A percentile compares a stretch with the other conserved stretches of the same genome.
Evolutionary conservation across 108 stramenopile genomes (phyloP).

Genomic region (Conticribra weissflogii): DNA sequence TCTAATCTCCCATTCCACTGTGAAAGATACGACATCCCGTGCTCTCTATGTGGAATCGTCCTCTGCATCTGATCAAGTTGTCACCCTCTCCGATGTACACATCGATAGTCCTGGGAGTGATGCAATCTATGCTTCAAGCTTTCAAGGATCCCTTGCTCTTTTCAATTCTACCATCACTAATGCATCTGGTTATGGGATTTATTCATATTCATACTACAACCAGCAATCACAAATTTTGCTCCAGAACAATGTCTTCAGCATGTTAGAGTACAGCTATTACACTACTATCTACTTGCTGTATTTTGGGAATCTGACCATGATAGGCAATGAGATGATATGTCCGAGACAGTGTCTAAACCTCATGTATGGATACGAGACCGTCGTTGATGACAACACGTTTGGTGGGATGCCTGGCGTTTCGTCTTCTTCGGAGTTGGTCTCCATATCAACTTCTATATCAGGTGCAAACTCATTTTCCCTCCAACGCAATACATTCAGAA

Average conservation of each 20-base stretch:
- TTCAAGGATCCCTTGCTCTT: slow-evolving; percentile 4
- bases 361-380: not conserved
- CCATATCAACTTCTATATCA: no score
- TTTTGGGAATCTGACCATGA: not conserved
- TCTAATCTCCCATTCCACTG: not conserved
- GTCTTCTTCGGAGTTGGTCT: no score
- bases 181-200: slow-evolving; percentile 6
- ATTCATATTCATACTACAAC: not conserved
- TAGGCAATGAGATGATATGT: slow-evolving; percentile 1
- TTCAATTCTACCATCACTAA: slow-evolving; percentile 10
- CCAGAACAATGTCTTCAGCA: not conserved
- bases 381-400: slow-evolving; percentile 1
- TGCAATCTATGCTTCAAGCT: slow-evolving; percentile 1
- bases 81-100: slow-evolving; percentile 3
- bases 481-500: not conserved
- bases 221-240: not conserved
- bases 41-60: slow-evolving; percentile 4
- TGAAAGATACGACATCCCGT: not conserved
- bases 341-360: slow-evolving; percentile 3
- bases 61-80: not conserved
- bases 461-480: slow-evolving; percentile 10
- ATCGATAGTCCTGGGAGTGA: not conserved
- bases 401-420: not conserved
- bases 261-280: not conserved
- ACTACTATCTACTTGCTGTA: not conserved